Base-by-base conservation (phyloP, 2,329 filamentous ascomycete genomes). In the Didymella lethalis region DNA sequence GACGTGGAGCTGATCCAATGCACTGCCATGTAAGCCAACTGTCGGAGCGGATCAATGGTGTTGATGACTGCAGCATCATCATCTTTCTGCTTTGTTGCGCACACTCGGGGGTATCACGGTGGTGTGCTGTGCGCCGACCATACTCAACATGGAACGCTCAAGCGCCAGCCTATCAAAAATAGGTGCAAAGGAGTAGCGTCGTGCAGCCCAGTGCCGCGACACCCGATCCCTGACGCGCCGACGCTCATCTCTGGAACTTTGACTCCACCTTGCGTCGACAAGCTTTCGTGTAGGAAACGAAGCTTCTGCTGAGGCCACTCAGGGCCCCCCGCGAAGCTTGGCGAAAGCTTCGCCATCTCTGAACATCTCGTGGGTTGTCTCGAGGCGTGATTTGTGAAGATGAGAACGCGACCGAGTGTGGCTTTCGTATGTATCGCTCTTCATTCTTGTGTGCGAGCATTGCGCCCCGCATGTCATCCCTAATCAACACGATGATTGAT, bases 261-360 rank as follows among this genome's bases (percentile, higher is more conserved):
- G 32, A 47, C 50, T 43, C 50, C 50, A 59, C 41, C 32, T 50
- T 54, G 56, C n/a, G 14, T 54, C 20, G 31, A 51, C 41, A 59
- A 59, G 56, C 56, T 47, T 54, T 59, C 47, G 32, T 29, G 20
- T n/a, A 26, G 16, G 41, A 51, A 34, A 51, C 47, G 56, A 59
- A 59, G 46, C 56, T 47, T 59, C 41, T 18, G 28, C 16, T 36
- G 7, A 3, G 32, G 32, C 51, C 51, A 59, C 11, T 47, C 16
- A 47, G 4, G 40, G 29, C 23, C n/a, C 34, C 34, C 10, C n/a
- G 41, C 23, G 23, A 48, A 51, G 56, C 56, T 59, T 59, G 56
- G 51, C 48, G 28, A 54, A 51, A 51, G 50, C 56, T 59, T 59
- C 26, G 41, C 34, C 43, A 48, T 28, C 34, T 43, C 16, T 48